A percentile compares a stretch with the other conserved stretches of the same genome.
Evolutionary conservation across 2,329 filamentous ascomycete species (phyloP).

Genomic region (Coniella vitis): DNA sequence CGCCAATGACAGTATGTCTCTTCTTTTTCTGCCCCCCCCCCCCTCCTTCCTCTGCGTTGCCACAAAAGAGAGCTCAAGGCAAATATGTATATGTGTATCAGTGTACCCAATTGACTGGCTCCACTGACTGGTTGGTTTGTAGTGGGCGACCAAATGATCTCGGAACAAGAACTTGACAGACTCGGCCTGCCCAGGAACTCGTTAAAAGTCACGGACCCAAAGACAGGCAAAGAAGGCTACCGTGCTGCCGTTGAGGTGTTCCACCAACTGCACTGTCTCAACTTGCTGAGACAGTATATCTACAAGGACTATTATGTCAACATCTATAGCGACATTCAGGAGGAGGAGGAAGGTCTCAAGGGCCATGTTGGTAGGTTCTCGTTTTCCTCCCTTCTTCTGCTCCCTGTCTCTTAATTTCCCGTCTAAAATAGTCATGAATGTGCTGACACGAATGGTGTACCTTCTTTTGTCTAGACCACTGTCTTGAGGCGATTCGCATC

Average conservation of each 20-base stretch:
- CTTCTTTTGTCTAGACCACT: conserved; percentile 36
- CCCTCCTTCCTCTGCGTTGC: no score
- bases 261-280: conserved; percentile 48
- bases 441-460: neutral
- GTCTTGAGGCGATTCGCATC: conserved; percentile 45
- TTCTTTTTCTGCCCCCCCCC: conserved; percentile 8
- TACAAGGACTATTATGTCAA: conserved; percentile 41
- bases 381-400: no score
- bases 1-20: conserved; percentile 33
- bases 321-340: conserved; percentile 18
- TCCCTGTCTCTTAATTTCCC: no score
- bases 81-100: neutral
- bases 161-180: conserved; percentile 43
- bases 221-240: conserved; percentile 50
- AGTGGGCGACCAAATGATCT: conserved; percentile 58
- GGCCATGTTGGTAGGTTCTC: conserved; percentile 33
- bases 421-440: neutral
- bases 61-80: no score
- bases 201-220: conserved; percentile 48
- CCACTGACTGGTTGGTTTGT: neutral
- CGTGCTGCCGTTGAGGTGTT: conserved; percentile 54
- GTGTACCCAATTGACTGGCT: no score
- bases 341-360: conserved; percentile 32
- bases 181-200: conserved; percentile 46
- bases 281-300: conserved; percentile 39